phyloP scores from a whole-genome alignment of 805 yeast species.

The Debaryomyces maramus region DNA sequence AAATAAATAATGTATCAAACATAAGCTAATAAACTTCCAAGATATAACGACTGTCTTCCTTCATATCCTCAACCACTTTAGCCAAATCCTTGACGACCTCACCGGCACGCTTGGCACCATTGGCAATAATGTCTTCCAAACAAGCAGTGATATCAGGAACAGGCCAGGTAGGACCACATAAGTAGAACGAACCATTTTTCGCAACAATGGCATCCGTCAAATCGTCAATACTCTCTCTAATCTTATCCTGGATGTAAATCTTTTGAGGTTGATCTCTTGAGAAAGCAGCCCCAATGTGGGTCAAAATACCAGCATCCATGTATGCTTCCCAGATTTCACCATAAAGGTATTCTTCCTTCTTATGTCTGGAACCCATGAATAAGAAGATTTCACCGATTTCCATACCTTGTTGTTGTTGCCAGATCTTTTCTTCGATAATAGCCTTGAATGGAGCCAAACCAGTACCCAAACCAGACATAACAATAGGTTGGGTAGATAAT shows the following conservation, averaged over 20 bases:
- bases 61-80: constrained; percentile 86
- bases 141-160: constrained; percentile 95
- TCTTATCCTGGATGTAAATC: constrained; percentile 92
- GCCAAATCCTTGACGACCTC: constrained; percentile 63
- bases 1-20: no score
- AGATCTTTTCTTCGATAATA: constrained; percentile 89
- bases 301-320: constrained; percentile 85
- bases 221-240: constrained; percentile 70
- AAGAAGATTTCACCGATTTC: constrained; percentile 87
- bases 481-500: constrained; percentile 80
- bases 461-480: constrained; percentile 97
- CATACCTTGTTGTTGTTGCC: constrained; percentile 87
- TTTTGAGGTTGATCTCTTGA: constrained; percentile 96
- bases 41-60: constrained; percentile 88
- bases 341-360: constrained; percentile 89
- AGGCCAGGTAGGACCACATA: constrained; percentile 99
- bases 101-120: constrained; percentile 70
- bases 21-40: constrained; percentile 78
- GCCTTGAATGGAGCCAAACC: constrained; percentile 99
- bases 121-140: constrained; percentile 71
- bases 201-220: constrained; percentile 77
- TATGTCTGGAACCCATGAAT: constrained; percentile 92
- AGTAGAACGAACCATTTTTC: constrained; percentile 85
- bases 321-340: constrained; percentile 98
- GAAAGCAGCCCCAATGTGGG: constrained; percentile 96